Base-by-base conservation (phyloP, 441 rosid genomes). In the Euphorbia schlechtendalii region DNA sequence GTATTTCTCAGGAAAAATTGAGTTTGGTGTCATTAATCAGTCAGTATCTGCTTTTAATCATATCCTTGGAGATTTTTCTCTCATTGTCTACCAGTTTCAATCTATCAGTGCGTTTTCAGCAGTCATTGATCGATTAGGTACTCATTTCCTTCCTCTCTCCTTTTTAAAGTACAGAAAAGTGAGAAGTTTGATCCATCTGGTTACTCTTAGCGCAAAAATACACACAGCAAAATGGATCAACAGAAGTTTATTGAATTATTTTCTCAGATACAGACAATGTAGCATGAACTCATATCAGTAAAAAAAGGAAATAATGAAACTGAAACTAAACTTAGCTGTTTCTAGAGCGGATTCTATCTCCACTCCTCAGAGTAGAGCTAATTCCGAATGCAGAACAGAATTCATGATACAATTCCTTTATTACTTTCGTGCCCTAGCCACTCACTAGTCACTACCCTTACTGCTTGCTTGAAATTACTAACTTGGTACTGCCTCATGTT, bases 21-120 rank as follows among this genome's bases (percentile, higher is more conserved):
- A 92, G 86, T 92, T 92, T 79, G 98, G 98, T 72, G 97, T 92
- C 73, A 90, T 92, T 69, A 92, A 86, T 80, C 98, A 92, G 76
- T 90, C 98, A 17, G 96, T 88, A 48, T 92, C 98, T 55, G 98
- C 98, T 45, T 92, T 92, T 74, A 92, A 90, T 73, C 97, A 92
- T 74, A 90, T 92, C 64, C 90, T 92, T 45, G 96, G 97, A 71
- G 98, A 92, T 71, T 84, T 92, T 80, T 92, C 98, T 43, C 91
- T 92, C 68, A 82, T 92, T 51, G 96, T 92, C 55, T 92, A 77
- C 80, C 98, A 90, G 81, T 92, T 92, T 82, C 97, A 92, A 77
- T 79, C 96, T 61, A 87, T 92, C 75, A 92, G 92, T 79, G 90
- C 98, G 20, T 92, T 92, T 81, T 92, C 96, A 69, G 98, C 98